phyloP scores from a whole-genome alignment of 148 eudicot genomes.

The Polygonum maritimum region DNA sequence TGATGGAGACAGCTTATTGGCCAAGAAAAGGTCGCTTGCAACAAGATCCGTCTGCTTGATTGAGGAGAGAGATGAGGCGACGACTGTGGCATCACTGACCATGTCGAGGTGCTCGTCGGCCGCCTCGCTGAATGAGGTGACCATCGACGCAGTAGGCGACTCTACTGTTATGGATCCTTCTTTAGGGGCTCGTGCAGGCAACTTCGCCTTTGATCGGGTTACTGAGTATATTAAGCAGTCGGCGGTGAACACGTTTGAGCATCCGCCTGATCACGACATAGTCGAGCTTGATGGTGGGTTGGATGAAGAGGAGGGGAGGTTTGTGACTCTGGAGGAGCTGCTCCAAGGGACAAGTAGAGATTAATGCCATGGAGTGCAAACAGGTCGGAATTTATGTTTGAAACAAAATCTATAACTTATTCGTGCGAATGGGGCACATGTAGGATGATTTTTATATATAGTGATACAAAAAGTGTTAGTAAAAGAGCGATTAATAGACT shows the following conservation, averaged over 20 bases:
- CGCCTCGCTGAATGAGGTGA: slow-evolving; percentile 44
- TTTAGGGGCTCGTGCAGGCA: slow-evolving; percentile 9
- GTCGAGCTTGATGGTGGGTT: not conserved
- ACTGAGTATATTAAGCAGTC: slow-evolving; percentile 36
- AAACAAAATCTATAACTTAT: too few relatives aligned
- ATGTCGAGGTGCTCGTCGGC: slow-evolving; percentile 64
- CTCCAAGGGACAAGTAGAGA: slow-evolving; percentile 29
- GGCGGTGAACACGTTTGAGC: slow-evolving; percentile 25
- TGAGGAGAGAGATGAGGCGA: slow-evolving; percentile 72
- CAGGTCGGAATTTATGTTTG: too few relatives aligned
- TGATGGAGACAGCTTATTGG: not conserved
- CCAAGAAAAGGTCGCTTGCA: slow-evolving; percentile 41
- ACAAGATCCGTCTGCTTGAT: slow-evolving; percentile 77
- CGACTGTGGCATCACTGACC: slow-evolving; percentile 69
- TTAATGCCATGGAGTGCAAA: not conserved
- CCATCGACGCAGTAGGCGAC: slow-evolving; percentile 12
- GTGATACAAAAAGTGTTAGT: too few relatives aligned
- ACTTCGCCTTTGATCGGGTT: slow-evolving; percentile 38
- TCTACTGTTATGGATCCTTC: not conserved
- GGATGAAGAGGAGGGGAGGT: slow-evolving; percentile 21
- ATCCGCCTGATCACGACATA: slow-evolving; percentile 12
- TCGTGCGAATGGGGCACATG: too few relatives aligned
- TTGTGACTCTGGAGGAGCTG: slow-evolving; percentile 47
- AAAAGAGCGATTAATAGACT: too few relatives aligned
- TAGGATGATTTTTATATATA: too few relatives aligned